Evolutionary conservation across 1,284 basidiomycete genomes (phyloP), one percentile per base, ranked within the genome.

Genomic region (Puccinia brachypodii): DNA sequence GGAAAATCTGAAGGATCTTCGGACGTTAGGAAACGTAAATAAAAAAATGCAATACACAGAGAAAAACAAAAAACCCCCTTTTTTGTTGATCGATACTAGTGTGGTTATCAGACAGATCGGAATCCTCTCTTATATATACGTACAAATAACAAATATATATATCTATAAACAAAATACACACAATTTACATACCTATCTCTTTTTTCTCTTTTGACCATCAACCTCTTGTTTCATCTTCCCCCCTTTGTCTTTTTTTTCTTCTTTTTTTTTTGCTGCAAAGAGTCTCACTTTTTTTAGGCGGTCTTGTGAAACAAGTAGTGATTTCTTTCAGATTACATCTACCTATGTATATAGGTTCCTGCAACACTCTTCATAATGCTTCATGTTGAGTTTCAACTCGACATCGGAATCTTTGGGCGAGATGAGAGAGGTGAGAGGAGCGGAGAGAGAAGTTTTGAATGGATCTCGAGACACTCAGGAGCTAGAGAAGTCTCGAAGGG

Each of bases 11-110:
- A 58, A 50, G 79, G 58, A 40, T 36, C 75, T 6, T 11, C 62
- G 38, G 82, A 83, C 22, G 56, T 81, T 8, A 74, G 73, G 72
- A 81, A 81, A 50, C 79, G 79, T 60, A 81, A 81, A 73, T 81
- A 64, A 33, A 25, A 60, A 60, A 22, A 50, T 50, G 47, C n/a
- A n/a, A n/a, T n/a, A 50, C 47, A 11, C 22, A 11, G 47, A 50
- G 47, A 50, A 50, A 50, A 50, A 50, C 47, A 50, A 50, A 50
- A 50, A 50, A 22, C 11, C 22, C 11, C 47, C 47, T 50, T 11
- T 22, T 22, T 50, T 22, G 22, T 11, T 11, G 11, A 50, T 22
- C 47, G n/a, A n/a, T 50, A 11, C 22, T 22, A 11, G 22, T 22
- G 47, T 11, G 11, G 47, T 50, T 50, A 50, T 50, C 22, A 11